Base-by-base conservation (phyloP, 805 yeast genomes). In the Yamadazyma phyllophila region DNA sequence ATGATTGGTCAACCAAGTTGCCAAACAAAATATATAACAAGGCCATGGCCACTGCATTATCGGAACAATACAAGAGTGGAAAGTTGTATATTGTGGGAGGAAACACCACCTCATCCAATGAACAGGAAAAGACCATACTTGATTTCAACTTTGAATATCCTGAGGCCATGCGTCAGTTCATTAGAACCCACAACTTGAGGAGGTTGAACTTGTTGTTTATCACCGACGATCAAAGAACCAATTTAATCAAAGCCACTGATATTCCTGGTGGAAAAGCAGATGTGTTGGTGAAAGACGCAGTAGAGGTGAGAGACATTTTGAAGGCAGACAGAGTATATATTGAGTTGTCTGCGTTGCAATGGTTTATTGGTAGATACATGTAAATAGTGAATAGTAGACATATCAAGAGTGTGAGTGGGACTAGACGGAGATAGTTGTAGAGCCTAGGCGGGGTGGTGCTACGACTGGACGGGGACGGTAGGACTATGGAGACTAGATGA, bases 31-130 rank as follows among this genome's bases (percentile, higher is more conserved):
- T 85, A 10, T 94, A 92, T 66, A 71, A 81, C 39, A 66, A 73
- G 49, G 98, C 97, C 11, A 70, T 87, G 57, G 81, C 88, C 61
- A 79, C 84, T 37, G 97, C 97, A 1, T 74, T 94, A 50, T 83
- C 95, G 58, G 82, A 82, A 51, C 86, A 82, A 54, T 94, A 88
- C 69, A 80, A 84, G 60, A 73, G 75, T 37, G 97, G 96, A 6
- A 80, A 75, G 47, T 66, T 94, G 47, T 78, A 71, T 49, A 77
- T 94, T 15, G 69, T 92, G 48, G 96, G 94, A n/a, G 70, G 65
- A 13, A 62, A 63, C 14, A 44, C 37, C 8, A 12, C 31, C n/a
- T 10, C 38, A 4, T 24, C 13, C n/a, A 36, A 39, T 13, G 32
- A 27, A 8, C 15, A 38, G 12, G 49, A 42, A 16, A 39, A 37